Percentiles rank a stretch among this genome's conserved stretches.
Evolutionary conservation across 306 rosid species (phyloP).

Genomic region (Begonia fuchsioides): DNA sequence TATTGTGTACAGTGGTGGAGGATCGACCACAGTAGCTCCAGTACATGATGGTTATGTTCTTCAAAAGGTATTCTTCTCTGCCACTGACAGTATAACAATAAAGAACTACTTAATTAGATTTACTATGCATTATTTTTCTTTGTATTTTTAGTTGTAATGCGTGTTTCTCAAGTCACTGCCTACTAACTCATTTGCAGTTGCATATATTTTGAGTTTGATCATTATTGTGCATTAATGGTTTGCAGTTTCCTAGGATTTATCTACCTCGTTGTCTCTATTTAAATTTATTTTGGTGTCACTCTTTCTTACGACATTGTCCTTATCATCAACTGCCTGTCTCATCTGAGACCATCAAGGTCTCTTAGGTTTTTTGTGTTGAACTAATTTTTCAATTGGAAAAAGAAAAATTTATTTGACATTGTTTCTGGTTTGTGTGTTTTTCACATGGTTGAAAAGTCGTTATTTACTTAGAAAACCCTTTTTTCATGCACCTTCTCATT

Average conservation of each 20-base stretch:
- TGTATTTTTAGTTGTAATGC: background rate
- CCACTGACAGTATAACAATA: background rate
- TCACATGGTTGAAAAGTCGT: too few species aligned
- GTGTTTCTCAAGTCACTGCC: background rate
- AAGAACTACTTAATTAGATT: background rate
- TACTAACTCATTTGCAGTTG: background rate
- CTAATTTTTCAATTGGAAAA: too few species aligned
- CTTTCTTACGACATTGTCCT: too few species aligned
- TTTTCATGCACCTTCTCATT: too few species aligned
- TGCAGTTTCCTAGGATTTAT: background rate
- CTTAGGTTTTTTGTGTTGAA: background rate
- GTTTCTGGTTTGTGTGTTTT: too few species aligned
- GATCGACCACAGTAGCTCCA: slow-evolving; percentile 92
- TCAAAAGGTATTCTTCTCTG: slow-evolving; percentile 53
- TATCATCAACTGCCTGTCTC: too few species aligned
- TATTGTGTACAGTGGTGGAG: slow-evolving; percentile 60
- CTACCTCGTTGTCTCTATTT: background rate
- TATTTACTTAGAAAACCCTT: too few species aligned
- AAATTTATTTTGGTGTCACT: too few species aligned
- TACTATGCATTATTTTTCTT: background rate
- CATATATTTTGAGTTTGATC: background rate
- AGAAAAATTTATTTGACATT: too few species aligned
- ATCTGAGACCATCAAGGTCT: too few species aligned
- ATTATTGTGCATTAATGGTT: background rate
- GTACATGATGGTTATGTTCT: slow-evolving; percentile 98